Conservation (phyloP, 2,329 filamentous ascomycete genomes). For the Neonectria faginata region DNA sequence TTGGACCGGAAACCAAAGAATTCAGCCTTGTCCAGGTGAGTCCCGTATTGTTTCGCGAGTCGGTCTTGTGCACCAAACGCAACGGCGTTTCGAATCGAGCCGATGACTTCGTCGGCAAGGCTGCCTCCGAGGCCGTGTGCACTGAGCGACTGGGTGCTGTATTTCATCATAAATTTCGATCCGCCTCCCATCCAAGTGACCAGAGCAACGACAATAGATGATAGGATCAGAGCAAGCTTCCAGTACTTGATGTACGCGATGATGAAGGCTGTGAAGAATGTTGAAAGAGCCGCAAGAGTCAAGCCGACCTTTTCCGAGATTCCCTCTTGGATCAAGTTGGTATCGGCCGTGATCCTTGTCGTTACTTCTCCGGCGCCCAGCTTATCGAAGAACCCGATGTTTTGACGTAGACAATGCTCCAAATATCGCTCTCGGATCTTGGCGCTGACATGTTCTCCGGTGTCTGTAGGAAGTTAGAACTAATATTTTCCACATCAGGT, state of each 20-base stretch:
- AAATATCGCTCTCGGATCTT: slow-evolving; percentile 57
- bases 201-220: slow-evolving; percentile 79
- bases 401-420: slow-evolving; percentile 58
- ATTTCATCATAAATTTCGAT: slow-evolving; percentile 76
- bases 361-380: slow-evolving; percentile 50
- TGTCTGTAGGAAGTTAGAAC: slow-evolving; percentile 24
- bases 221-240: slow-evolving; percentile 84
- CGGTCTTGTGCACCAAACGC: slow-evolving; percentile 90
- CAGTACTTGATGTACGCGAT: slow-evolving; percentile 86
- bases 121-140: slow-evolving; percentile 83
- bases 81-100: slow-evolving; percentile 84
- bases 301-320: slow-evolving; percentile 84
- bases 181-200: slow-evolving; percentile 75
- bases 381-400: slow-evolving; percentile 63
- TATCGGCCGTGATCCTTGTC: slow-evolving; percentile 78
- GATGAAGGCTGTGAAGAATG: slow-evolving; percentile 82
- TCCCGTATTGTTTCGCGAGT: slow-evolving; percentile 80
- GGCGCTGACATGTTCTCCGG: slow-evolving; percentile 51
- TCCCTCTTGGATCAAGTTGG: slow-evolving; percentile 85
- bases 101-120: slow-evolving; percentile 86
- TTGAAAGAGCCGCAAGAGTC: slow-evolving; percentile 74
- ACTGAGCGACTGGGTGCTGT: slow-evolving; percentile 75
- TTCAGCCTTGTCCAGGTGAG: slow-evolving; percentile 74
- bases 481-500: rapidly evolving
- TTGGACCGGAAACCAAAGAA: slow-evolving; percentile 77